Base-by-base conservation (phyloP, 495 filamentous ascomycete genomes). In the Talaromyces trachyspermus region DNA sequence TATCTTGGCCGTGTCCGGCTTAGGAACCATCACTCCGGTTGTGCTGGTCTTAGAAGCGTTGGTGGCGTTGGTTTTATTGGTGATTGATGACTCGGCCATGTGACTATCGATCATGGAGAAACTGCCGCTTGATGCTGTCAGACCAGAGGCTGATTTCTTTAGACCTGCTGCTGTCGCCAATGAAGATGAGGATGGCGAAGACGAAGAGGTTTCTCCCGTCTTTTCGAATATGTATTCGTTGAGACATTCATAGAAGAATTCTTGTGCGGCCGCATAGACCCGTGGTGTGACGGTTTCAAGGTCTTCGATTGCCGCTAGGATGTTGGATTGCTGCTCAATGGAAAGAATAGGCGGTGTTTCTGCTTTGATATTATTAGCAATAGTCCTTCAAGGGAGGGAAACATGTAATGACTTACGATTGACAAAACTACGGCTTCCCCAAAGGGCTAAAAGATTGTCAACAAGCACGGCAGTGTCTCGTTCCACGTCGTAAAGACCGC, bases 271-370 rank as follows among this genome's bases (percentile, higher is more conserved):
- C 1, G 69, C 66, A 53, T 80, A 84, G 14, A 92, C 79, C n/a
- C 81, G 69, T 18, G 74, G 68, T 4, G 82, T 80, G 22, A 88
- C 85, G 5, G 85, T 83, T 61, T 89, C 75, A 4, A 95, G 74
- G 58, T 95, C 87, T 60, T 95, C 88, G 46, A 89, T 72, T 0
- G 87, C 84, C 45, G 84, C 84, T 41, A 95, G 76, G 14, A 96
- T 74, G 43, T 73, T 71, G 55, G 86, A 82, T 58, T 88, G 80
- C 57, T 94, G 84, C 12, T 77, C 66, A 10, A 83, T 71, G 3
- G 64, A 56, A 4, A 73, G 53, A 14, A 66, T 53, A 0, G 65
- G 55, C 1, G 61, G 63, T 11, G 61, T 54, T 59, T 69, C 69
- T 72, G 42, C n/a, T 47, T 5, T 1, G 9, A 30, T 62, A 29